Evolutionary conservation across 179 eudicot genomes (phyloP).

Genomic region (Beta macrorhiza): DNA sequence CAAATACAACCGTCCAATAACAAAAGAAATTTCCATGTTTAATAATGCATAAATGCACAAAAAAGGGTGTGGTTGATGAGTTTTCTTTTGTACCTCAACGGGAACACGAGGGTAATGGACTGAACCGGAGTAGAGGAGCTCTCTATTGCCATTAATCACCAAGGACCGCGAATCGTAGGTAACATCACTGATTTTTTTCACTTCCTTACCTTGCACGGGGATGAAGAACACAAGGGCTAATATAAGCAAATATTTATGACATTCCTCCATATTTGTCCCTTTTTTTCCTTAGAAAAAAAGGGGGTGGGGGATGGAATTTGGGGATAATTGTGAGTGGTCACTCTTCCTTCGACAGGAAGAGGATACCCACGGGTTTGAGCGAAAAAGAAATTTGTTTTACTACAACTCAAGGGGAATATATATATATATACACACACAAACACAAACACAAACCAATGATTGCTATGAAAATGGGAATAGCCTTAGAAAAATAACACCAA

Average conservation of each 20-base stretch:
- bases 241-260: conserved; percentile 2
- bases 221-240: conserved; percentile 26
- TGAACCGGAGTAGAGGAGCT: conserved; percentile 68
- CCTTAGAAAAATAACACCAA: neutral
- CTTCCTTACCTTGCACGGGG: conserved; percentile 19
- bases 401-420: neutral
- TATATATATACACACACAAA: neutral
- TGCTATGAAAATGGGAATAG: neutral
- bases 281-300: neutral
- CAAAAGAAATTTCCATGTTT: no score
- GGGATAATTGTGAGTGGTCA: conserved; percentile 6
- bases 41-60: neutral
- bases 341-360: conserved; percentile 17
- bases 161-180: conserved; percentile 65
- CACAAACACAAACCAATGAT: neutral
- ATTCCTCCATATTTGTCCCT: conserved; percentile 19
- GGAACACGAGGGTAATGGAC: conserved; percentile 81
- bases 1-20: no score
- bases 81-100: conserved; percentile 46
- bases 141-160: conserved; percentile 57
- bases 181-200: conserved; percentile 26
- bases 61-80: neutral
- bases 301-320: neutral
- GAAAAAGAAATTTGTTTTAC: neutral
- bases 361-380: neutral